Evolutionary conservation across 805 yeast species (phyloP).

Genomic region (Ogataea nitratoaversa): DNA sequence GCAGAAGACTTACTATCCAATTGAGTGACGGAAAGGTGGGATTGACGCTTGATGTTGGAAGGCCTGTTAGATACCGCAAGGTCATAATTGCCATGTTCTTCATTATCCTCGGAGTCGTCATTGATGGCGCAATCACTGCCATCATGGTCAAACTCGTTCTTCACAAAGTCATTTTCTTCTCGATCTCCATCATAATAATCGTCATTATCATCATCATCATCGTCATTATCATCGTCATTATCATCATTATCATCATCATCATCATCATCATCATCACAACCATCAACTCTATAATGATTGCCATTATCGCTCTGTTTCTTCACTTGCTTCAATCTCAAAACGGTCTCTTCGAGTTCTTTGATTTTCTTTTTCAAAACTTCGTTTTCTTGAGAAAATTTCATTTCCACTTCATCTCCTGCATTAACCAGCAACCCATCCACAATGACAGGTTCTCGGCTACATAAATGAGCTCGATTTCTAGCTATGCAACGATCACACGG

Average conservation of each 20-base stretch:
- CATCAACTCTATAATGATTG: neutral
- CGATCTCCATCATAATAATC: neutral
- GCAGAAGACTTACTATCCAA: no score
- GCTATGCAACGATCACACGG: conserved; percentile 44
- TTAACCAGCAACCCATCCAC: conserved; percentile 31
- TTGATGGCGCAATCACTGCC: neutral
- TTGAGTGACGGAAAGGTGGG: neutral
- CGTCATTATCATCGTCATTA: neutral
- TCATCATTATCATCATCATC: neutral
- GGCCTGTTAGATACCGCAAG: no score
- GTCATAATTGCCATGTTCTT: no score
- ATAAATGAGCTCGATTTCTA: conserved; percentile 28
- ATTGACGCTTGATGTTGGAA: no score
- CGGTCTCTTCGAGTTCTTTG: conserved; percentile 22
- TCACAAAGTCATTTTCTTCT: neutral
- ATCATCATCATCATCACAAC: neutral
- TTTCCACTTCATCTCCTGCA: conserved; percentile 20
- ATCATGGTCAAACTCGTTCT: neutral
- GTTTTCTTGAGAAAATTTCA: conserved; percentile 25
- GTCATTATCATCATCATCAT: neutral
- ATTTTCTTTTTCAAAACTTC: conserved; percentile 26
- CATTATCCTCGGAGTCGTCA: neutral
- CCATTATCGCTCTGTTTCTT: neutral
- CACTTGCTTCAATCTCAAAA: conserved; percentile 8
- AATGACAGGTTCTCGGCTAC: conserved; percentile 31